phyloP scores from a whole-genome alignment of 1,284 basidiomycete genomes.

The Phellopilus nigrolimitatus region DNA sequence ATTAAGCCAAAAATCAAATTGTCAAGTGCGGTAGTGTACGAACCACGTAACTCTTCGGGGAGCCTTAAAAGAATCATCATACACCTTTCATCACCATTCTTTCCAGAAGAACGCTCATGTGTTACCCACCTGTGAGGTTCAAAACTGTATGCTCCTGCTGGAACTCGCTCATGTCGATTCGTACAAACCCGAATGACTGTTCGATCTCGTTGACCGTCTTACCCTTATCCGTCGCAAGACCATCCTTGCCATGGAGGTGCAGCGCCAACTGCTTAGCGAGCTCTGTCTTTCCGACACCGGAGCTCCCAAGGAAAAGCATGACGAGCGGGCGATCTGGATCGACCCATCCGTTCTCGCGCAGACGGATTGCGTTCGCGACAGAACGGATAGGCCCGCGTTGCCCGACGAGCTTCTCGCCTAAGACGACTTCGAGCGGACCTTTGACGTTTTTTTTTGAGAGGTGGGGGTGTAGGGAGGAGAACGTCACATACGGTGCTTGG shows the following conservation, averaged over 20 bases:
- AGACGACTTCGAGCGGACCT: background rate
- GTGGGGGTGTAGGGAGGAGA: background rate
- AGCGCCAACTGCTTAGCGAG: slow-evolving; percentile 14
- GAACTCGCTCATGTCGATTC: slow-evolving; percentile 19
- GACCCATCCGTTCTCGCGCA: slow-evolving; percentile 12
- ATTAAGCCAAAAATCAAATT: background rate
- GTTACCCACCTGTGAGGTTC: slow-evolving; percentile 9
- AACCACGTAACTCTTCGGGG: slow-evolving; percentile 18
- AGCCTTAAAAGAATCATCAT: background rate
- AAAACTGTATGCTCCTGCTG: slow-evolving; percentile 9
- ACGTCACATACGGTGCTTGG: background rate
- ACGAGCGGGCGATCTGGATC: slow-evolving; percentile 16
- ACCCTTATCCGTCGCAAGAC: background rate
- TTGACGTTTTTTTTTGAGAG: background rate
- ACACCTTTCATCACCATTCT: too few relatives aligned
- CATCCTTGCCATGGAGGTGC: slow-evolving; percentile 8
- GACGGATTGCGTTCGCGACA: slow-evolving; percentile 10
- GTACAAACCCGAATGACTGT: slow-evolving; percentile 7
- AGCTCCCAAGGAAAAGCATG: slow-evolving; percentile 18
- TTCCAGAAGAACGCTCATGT: background rate
- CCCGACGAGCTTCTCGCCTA: slow-evolving; percentile 14
- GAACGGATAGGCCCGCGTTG: slow-evolving; percentile 13
- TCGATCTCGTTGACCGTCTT: slow-evolving; percentile 8
- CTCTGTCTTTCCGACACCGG: slow-evolving; percentile 17
- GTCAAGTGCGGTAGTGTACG: background rate